These are phyloP conservation scores for Boletus vinaceobasis DNA, from an alignment of 768 basidiomycete species.

Conservation along the genomic window DNA sequence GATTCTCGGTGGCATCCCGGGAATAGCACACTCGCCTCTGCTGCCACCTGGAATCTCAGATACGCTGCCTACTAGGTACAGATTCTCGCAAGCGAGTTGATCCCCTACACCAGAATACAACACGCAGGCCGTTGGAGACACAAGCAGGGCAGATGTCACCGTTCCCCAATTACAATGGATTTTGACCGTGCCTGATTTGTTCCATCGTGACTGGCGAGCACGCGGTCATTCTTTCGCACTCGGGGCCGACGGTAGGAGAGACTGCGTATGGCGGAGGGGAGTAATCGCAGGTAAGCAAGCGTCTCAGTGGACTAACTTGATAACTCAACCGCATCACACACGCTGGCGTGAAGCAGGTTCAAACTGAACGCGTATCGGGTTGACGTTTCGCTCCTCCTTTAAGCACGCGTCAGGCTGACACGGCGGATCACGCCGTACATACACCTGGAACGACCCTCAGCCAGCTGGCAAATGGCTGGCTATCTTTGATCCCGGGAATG, in stretches of 20 bases:
- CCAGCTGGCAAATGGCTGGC: background rate
- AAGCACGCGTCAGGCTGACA: background rate
- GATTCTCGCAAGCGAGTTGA: slow-evolving; percentile 4
- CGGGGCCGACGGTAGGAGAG: no score
- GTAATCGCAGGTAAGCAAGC: background rate
- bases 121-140: background rate
- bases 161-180: background rate
- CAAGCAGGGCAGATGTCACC: background rate
- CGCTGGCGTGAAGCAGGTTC: background rate
- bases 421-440: slow-evolving; percentile 3
- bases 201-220: no score
- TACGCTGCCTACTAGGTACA: background rate
- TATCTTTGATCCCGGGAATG: background rate
- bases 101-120: background rate
- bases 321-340: background rate
- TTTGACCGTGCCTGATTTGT: background rate
- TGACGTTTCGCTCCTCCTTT: background rate
- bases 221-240: no score
- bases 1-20: background rate
- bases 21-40: background rate
- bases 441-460: background rate
- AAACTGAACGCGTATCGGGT: background rate
- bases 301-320: background rate
- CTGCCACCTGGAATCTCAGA: background rate
- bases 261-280: background rate